Evolutionary conservation across 116 monocot genomes (phyloP).

Genomic region (Posidonia oceanica): DNA sequence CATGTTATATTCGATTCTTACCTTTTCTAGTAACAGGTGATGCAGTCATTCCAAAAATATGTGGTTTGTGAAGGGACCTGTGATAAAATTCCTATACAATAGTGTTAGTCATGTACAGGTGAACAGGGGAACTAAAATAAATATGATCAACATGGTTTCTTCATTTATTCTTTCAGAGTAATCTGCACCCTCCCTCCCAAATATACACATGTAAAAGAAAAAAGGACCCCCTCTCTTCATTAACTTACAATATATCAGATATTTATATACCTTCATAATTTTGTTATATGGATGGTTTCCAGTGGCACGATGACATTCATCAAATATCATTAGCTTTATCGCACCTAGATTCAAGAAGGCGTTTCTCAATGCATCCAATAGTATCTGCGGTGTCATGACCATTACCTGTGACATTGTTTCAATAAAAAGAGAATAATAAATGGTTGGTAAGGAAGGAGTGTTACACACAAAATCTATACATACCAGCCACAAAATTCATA

Average conservation of each 20-base stretch:
- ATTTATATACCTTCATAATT: constrained; percentile 71
- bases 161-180: no score
- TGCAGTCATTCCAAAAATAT: constrained; percentile 91
- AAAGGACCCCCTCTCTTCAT: background rate
- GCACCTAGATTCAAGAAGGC: constrained; percentile 53
- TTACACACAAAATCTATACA: no score
- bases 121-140: no score
- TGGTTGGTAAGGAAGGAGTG: background rate
- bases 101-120: no score
- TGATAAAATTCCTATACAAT: constrained; percentile 76
- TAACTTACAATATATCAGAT: background rate
- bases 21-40: constrained; percentile 82
- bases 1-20: constrained; percentile 10
- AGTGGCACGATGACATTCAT: constrained; percentile 85
- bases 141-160: no score
- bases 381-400: constrained; percentile 93
- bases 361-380: constrained; percentile 72
- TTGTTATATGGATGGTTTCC: constrained; percentile 76
- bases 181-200: no score
- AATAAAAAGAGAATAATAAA: background rate
- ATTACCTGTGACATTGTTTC: constrained; percentile 35
- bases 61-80: constrained; percentile 34
- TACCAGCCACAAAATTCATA: no score
- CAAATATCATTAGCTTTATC: constrained; percentile 59
- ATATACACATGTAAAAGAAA: background rate